Conservation (phyloP, 805 yeast genomes). For the Kodamaea laetipori region DNA sequence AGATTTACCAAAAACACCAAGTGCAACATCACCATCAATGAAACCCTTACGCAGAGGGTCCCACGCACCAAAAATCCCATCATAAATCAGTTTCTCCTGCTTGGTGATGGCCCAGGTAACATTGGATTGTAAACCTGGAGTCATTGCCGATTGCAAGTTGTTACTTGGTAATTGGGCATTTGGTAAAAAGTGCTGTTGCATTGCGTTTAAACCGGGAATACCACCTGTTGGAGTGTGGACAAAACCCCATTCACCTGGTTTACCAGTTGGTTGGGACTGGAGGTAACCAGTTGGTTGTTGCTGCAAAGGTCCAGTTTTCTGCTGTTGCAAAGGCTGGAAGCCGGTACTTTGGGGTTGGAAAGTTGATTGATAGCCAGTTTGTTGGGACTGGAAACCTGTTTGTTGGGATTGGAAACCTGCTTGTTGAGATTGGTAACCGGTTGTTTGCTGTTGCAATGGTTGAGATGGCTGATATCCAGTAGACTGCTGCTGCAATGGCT, state of each 20-base stretch:
- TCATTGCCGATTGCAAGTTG: constrained; percentile 46
- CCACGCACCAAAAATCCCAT: constrained; percentile 86
- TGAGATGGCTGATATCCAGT: constrained; percentile 32
- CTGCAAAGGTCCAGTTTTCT: constrained; percentile 22
- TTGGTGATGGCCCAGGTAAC: constrained; percentile 83
- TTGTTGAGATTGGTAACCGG: constrained; percentile 24
- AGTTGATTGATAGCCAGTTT: constrained; percentile 26
- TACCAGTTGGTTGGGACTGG: constrained; percentile 61
- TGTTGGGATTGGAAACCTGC: constrained; percentile 28
- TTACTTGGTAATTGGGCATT: constrained; percentile 37
- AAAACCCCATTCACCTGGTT: constrained; percentile 82
- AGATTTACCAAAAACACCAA: constrained; percentile 84
- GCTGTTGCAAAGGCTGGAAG: constrained; percentile 16
- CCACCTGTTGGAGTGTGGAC: constrained; percentile 69
- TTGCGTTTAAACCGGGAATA: constrained; percentile 66
- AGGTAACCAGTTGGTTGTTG: constrained; percentile 47
- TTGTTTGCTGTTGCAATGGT: constrained; percentile 26
- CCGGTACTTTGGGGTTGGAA: constrained; percentile 35
- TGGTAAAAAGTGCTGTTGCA: constrained; percentile 71
- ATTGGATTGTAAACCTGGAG: constrained; percentile 47
- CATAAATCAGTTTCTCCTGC: constrained; percentile 84
- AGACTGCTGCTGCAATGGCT: constrained; percentile 39
- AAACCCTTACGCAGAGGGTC: constrained; percentile 68
- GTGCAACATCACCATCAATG: constrained; percentile 79
- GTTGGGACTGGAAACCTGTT: constrained; percentile 30